A percentile compares a stretch with the other conserved stretches of the same genome.
These are phyloP conservation scores for Nematocida homosporus DNA, from an alignment of 371 early-diverging fungal genomes.

Conservation along the genomic window DNA sequence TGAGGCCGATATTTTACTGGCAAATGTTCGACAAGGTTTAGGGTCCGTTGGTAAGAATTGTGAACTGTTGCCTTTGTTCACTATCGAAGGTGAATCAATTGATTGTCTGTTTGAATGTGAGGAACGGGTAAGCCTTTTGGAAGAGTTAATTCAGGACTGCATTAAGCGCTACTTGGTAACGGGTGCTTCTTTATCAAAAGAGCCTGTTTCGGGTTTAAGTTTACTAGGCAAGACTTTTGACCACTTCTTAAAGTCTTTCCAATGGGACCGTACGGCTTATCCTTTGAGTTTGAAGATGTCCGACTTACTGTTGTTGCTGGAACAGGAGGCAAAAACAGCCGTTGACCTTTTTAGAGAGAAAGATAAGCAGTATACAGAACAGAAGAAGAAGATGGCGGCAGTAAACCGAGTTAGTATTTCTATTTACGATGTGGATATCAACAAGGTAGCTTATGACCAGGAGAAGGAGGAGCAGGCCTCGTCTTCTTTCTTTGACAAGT, in stretches of 20 bases:
- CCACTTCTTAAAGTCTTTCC: slow-evolving; percentile 49
- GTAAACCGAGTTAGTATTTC: no score
- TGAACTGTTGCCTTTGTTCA: slow-evolving; percentile 14
- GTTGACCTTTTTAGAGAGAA: slow-evolving; percentile 31
- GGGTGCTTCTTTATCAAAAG: not conserved
- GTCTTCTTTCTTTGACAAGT: slow-evolving; percentile 29
- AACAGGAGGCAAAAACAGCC: slow-evolving; percentile 11
- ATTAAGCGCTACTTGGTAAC: slow-evolving; percentile 3
- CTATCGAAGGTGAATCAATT: slow-evolving; percentile 47
- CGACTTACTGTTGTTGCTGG: slow-evolving; percentile 33
- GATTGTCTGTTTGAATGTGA: slow-evolving; percentile 49
- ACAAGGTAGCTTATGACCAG: slow-evolving; percentile 8
- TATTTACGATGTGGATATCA: slow-evolving; percentile 30
- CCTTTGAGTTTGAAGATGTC: slow-evolving; percentile 13
- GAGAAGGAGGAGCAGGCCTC: slow-evolving; percentile 5
- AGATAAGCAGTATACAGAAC: slow-evolving; percentile 16
- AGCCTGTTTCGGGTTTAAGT: not conserved
- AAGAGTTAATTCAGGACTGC: slow-evolving; percentile 30
- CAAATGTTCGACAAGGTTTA: slow-evolving; percentile 38
- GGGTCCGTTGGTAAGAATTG: slow-evolving; percentile 46
- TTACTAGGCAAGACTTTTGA: slow-evolving; percentile 49
- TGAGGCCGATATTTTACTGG: slow-evolving; percentile 18
- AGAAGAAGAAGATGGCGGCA: slow-evolving; percentile 1
- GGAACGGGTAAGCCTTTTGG: slow-evolving; percentile 20
- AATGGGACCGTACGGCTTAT: slow-evolving; percentile 26